A percentile compares a stretch with the other conserved stretches of the same genome.
Conservation (phyloP, 352 stramenopile genomes). For the Pythium phragmiticola region DNA sequence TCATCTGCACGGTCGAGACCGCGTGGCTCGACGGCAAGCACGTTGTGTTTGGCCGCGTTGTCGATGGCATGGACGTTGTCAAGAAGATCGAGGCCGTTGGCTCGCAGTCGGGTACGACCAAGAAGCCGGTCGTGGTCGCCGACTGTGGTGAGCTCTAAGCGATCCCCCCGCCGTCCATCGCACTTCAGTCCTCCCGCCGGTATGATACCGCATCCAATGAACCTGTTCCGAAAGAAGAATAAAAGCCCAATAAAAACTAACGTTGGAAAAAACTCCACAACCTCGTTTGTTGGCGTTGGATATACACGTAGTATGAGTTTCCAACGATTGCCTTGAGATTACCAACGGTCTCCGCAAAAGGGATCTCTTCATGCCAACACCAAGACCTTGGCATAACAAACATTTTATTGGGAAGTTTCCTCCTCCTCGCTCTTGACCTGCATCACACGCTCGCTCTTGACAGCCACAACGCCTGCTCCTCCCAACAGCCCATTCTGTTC, state of each 20-base stretch:
- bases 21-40: conserved; percentile 91
- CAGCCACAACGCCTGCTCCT: not conserved
- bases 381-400: too few species aligned
- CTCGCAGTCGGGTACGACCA: conserved; percentile 91
- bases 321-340: too few species aligned
- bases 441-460: conserved; percentile 14
- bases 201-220: not conserved
- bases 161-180: not conserved
- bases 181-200: not conserved
- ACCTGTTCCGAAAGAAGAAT: too few species aligned
- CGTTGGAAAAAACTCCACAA: too few species aligned
- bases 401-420: not conserved
- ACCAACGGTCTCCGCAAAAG: too few species aligned
- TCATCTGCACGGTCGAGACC: conserved; percentile 93
- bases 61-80: conserved; percentile 97
- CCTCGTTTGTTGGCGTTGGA: too few species aligned
- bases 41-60: conserved; percentile 95
- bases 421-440: conserved; percentile 14
- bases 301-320: too few species aligned
- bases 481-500: not conserved
- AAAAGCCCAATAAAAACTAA: too few species aligned
- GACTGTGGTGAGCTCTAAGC: conserved; percentile 94
- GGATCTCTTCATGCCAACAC: too few species aligned
- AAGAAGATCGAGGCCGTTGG: conserved; percentile 96
- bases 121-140: conserved; percentile 90